phyloP scores from a whole-genome alignment of 331 rosid species.

The Malus hybrid region DNA sequence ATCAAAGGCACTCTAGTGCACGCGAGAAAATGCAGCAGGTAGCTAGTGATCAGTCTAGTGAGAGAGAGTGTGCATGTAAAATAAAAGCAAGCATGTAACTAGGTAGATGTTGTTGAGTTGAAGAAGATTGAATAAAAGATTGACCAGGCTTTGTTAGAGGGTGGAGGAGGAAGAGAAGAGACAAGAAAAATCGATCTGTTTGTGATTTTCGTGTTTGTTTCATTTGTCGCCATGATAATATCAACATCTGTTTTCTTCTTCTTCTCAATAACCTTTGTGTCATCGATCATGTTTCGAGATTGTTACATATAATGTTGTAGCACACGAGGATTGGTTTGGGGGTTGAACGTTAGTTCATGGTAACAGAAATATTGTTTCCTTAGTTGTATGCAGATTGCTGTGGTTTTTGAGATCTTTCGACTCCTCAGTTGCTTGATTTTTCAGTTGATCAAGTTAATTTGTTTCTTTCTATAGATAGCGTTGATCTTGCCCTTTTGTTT shows the following conservation, averaged over 20 bases:
- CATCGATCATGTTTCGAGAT: background rate
- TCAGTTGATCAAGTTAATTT: background rate
- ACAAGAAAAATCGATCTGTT: background rate
- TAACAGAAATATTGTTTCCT: background rate
- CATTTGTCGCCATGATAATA: background rate
- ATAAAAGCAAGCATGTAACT: background rate
- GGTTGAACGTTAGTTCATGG: background rate
- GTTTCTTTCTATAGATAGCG: background rate
- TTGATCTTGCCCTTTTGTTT: background rate
- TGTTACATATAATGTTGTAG: background rate
- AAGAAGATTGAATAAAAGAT: constrained; percentile 13
- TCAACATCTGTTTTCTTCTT: background rate
- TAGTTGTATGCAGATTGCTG: background rate
- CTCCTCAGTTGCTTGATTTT: background rate
- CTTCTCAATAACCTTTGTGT: background rate
- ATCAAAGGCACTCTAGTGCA: constrained; percentile 18
- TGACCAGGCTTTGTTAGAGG: background rate
- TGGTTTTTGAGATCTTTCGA: background rate
- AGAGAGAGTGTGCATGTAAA: background rate
- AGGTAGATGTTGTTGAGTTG: constrained; percentile 1
- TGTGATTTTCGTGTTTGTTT: background rate
- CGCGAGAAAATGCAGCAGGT: constrained; percentile 24
- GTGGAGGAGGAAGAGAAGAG: background rate
- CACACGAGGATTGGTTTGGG: background rate
- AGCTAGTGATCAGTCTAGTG: constrained; percentile 15